Evolutionary conservation across 2,329 filamentous ascomycete species (phyloP).

Genomic region (Akanthomyces dipterigenus): DNA sequence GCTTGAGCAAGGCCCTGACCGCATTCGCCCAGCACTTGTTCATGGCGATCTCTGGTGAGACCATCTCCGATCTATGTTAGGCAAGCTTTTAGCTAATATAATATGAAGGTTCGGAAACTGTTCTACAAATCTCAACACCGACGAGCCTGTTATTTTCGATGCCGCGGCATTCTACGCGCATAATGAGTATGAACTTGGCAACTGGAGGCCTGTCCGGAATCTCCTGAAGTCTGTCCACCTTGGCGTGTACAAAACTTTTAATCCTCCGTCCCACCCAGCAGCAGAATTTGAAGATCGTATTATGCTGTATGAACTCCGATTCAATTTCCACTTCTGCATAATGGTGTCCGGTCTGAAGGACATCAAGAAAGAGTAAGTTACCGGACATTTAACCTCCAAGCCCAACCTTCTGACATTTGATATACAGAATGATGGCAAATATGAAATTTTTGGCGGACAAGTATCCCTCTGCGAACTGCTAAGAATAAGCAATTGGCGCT

Average conservation of each 20-base stretch:
- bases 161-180: constrained; percentile 31
- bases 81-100: neutral
- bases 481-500: neutral
- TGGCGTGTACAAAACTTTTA: constrained; percentile 20
- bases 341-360: neutral
- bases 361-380: neutral
- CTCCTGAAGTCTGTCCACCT: constrained; percentile 20
- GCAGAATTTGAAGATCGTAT: constrained; percentile 28
- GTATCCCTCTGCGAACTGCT: neutral
- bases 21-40: constrained; percentile 32
- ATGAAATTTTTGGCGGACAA: neutral
- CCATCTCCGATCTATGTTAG: no score
- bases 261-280: constrained; percentile 21
- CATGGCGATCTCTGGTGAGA: constrained; percentile 35
- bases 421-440: neutral
- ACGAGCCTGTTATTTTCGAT: constrained; percentile 28
- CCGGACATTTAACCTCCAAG: no score
- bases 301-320: constrained; percentile 1
- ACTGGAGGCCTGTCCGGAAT: constrained; percentile 23
- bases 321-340: constrained; percentile 2
- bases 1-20: constrained; percentile 4
- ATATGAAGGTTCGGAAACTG: constrained; percentile 22
- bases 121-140: constrained; percentile 20
- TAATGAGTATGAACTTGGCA: constrained; percentile 30
- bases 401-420: neutral